A percentile compares a stretch with the other conserved stretches of the same genome.
Conservation (phyloP, 805 yeast species). For the Cyberlindnera misumaiensis region DNA sequence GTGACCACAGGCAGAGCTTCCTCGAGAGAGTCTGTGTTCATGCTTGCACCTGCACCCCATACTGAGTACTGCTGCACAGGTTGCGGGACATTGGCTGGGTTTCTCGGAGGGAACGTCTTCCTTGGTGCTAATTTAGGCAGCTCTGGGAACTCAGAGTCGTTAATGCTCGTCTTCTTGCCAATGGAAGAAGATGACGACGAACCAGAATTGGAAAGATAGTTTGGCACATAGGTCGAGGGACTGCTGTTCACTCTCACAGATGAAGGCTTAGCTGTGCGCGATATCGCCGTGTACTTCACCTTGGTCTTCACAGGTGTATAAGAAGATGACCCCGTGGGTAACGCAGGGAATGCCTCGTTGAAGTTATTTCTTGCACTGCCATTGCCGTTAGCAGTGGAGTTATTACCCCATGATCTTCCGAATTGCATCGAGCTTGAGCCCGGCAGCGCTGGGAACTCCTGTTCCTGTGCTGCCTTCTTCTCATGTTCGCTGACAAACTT, state of each 20-base stretch:
- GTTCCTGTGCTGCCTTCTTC: constrained; percentile 23
- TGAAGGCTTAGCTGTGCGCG: constrained; percentile 4
- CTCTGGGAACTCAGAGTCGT: constrained; percentile 25
- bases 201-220: constrained; percentile 22
- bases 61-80: not conserved
- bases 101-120: constrained; percentile 50
- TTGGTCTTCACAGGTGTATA: constrained; percentile 18
- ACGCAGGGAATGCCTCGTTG: constrained; percentile 26
- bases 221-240: constrained; percentile 21
- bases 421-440: constrained; percentile 18
- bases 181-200: constrained; percentile 13
- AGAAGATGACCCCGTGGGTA: constrained; percentile 13
- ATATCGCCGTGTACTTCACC: constrained; percentile 15
- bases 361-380: constrained; percentile 4
- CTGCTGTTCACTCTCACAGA: constrained; percentile 11
- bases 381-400: not conserved
- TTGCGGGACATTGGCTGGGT: constrained; percentile 15
- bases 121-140: constrained; percentile 27
- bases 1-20: constrained; percentile 14
- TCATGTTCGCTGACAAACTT: constrained; percentile 22
- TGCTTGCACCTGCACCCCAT: constrained; percentile 3
- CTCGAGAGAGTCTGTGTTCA: constrained; percentile 18
- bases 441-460: constrained; percentile 45
- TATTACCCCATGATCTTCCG: constrained; percentile 18
- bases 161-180: constrained; percentile 4